Evolutionary conservation across 2,329 filamentous ascomycete genomes (phyloP), one percentile per base, ranked within the genome.

Genomic region (Aspergillus sp.): DNA sequence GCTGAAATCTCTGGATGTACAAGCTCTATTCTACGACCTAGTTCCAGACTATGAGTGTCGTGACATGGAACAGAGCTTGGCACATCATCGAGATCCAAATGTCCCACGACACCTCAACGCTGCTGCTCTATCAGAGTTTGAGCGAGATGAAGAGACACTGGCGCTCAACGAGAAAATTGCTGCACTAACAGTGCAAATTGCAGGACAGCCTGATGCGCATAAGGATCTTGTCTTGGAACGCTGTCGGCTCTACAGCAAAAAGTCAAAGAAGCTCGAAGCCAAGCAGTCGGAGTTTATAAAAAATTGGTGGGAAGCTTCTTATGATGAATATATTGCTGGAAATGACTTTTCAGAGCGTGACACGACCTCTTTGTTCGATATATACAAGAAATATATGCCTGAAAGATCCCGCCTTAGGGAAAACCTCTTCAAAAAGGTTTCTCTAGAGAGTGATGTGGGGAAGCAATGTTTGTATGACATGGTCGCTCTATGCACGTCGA

Each of bases 11-110:
- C 27, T 59, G 9, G 52, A 60, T 45, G 47, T 59, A 8, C 10
- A 53, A 12, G 56, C 57, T 3, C 29, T 54, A 36, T 49, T 49
- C 8, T 53, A 52, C 42, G 43, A 53, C 36, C 19, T 58, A 4
- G 51, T 56, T 12, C 48, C 47, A 36, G 42, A 59, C 29, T 56
- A 54, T 42, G 40, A 56, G 49, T 57, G 29, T 12, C 46, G 46
- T 8, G 43, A 54, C 26, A 56, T 60, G 10, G 52, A 60, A 47
- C 34, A 54, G 43, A 59, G 52, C 10, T 58, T 59, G 42, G 47
- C 50, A 7, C 44, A 59, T 42, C 48, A 57, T 45, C 44, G 44
- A 34, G 50, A 59, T 33, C 12, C 41, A 6, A 60, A 60, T 42
- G 33, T 44, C 2, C 55, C 41, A 27, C 44, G 46, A 1, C 41